These are phyloP conservation scores for Allantophomopsis cytisporea DNA, from an alignment of 2,329 filamentous ascomycete genomes.

Conservation along the genomic window DNA sequence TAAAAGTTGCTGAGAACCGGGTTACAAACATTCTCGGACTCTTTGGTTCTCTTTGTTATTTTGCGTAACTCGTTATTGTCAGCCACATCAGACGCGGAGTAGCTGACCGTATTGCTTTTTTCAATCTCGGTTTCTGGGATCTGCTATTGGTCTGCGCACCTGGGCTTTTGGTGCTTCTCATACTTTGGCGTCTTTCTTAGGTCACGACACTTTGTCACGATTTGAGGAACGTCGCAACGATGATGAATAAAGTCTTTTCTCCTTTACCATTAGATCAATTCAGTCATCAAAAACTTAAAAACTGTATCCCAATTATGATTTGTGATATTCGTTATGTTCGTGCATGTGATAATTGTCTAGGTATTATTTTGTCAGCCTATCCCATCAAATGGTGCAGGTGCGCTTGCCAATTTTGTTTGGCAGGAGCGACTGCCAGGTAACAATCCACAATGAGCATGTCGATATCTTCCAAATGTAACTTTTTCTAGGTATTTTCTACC, in stretches of 20 bases:
- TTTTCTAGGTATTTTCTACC: too few species aligned
- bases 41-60: background rate
- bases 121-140: background rate
- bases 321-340: too few species aligned
- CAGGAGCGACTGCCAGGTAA: too few species aligned
- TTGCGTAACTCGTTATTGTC: background rate
- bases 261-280: background rate
- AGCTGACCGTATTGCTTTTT: background rate
- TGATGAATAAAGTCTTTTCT: background rate
- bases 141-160: background rate
- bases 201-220: background rate
- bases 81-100: background rate
- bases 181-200: background rate
- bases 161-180: too few species aligned
- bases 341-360: too few species aligned
- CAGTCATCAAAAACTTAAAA: background rate
- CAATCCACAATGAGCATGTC: too few species aligned
- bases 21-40: background rate
- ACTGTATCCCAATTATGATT: background rate
- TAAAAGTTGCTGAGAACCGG: conserved; percentile 16
- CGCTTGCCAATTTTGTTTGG: too few species aligned
- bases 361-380: too few species aligned
- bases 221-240: background rate
- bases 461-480: too few species aligned
- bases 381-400: too few species aligned